Evolutionary conservation across 768 basidiomycete genomes (phyloP), one percentile per base, ranked within the genome.

Genomic region (Kwoniella bestiolae): DNA sequence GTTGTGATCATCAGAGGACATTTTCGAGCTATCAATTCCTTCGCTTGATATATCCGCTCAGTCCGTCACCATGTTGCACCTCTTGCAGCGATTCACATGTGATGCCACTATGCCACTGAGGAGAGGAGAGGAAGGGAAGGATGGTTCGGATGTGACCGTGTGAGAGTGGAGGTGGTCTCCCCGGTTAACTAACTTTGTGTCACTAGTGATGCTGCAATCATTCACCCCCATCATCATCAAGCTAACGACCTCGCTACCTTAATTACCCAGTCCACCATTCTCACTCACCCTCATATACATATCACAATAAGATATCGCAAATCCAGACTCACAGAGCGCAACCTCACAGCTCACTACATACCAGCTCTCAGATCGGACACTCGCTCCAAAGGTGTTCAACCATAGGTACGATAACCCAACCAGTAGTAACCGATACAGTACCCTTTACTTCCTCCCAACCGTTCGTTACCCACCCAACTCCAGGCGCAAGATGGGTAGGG

Each of bases 401-500:
- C n/a, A n/a, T n/a, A n/a, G n/a, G n/a, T n/a, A n/a, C n/a, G n/a
- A n/a, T n/a, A n/a, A n/a, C n/a, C n/a, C n/a, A n/a, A n/a, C n/a
- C n/a, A n/a, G n/a, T n/a, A n/a, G n/a, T n/a, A n/a, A n/a, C n/a
- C n/a, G n/a, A n/a, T n/a, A n/a, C n/a, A 49, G 12, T 28, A 14
- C 38, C 38, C n/a, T 47, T 47, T 21, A 14, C 25, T n/a, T 25
- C 46, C 11, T 21, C 25, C 23, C 12, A 47, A n/a, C 25, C 46
- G 46, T 21, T 47, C 32, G 28, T 7, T 11, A 45, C 57, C n/a
- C 2, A 59, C 44, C 47, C 50, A 29, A 18, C 26, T 18, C 53
- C 51, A 35, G n/a, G 25, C 25, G 8, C 49, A 47, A 31, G 8
- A 80, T 80, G 79, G 79, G 79, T 31, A 68, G 69, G 9, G 60